Percentiles rank a stretch among this genome's conserved stretches.
phyloP scores from a whole-genome alignment of 2,329 filamentous ascomycete genomes.

The Phaeosphaeria sp. region DNA sequence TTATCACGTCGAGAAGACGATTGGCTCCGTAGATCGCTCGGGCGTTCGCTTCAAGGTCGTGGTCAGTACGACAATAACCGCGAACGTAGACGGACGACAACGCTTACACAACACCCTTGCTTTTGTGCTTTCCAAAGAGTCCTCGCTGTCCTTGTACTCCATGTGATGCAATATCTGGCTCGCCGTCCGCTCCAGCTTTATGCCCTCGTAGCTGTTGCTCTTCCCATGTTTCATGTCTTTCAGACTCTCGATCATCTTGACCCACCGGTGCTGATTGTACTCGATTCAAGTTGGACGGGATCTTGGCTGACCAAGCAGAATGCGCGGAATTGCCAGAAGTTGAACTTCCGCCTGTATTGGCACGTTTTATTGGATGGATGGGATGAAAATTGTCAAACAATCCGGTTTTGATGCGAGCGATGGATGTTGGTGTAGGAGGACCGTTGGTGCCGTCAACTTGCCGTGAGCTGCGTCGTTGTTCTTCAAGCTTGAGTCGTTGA shows the following conservation, averaged over 20 bases:
- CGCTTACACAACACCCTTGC: conserved; percentile 39
- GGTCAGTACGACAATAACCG: background rate
- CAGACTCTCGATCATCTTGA: conserved; percentile 41
- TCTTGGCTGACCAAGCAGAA: conserved; percentile 8
- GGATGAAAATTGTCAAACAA: conserved; percentile 9
- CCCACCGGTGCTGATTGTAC: conserved; percentile 9
- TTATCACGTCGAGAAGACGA: conserved; percentile 46
- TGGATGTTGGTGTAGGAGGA: conserved; percentile 21
- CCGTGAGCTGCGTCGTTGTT: conserved; percentile 2
- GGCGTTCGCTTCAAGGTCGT: conserved; percentile 34
- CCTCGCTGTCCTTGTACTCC: conserved; percentile 42
- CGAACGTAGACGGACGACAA: background rate
- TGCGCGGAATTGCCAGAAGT: conserved; percentile 11
- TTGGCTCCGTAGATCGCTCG: conserved; percentile 44
- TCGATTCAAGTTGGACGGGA: conserved; percentile 11
- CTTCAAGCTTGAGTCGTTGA: background rate
- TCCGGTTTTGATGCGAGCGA: conserved; percentile 15
- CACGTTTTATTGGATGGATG: conserved; percentile 9
- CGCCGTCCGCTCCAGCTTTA: conserved; percentile 37
- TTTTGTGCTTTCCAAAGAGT: conserved; percentile 41
- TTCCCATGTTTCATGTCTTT: conserved; percentile 44
- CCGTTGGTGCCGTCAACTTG: conserved; percentile 35
- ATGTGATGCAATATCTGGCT: conserved; percentile 42
- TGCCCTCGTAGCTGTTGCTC: conserved; percentile 37
- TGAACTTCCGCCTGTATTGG: conserved; percentile 12